A percentile compares a stretch with the other conserved stretches of the same genome.
phyloP scores from a whole-genome alignment of 2,329 filamentous ascomycete species.

The Penicillium carneum region DNA sequence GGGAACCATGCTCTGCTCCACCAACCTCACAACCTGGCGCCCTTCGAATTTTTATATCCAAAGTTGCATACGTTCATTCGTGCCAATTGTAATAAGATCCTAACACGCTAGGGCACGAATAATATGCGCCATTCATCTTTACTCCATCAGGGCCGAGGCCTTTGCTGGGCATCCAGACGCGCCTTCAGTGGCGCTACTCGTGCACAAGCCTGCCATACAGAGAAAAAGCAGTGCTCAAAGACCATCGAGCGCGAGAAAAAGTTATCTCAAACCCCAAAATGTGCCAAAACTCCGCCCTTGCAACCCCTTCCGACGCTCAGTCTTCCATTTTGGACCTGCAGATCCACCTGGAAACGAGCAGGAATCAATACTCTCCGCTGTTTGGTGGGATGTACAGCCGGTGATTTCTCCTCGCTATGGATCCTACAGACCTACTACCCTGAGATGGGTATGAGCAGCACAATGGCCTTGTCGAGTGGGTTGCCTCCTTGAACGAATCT shows the following conservation, averaged over 20 bases:
- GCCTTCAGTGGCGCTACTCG: conserved; percentile 5
- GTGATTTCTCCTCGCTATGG: conserved; percentile 67
- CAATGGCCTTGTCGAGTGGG: conserved; percentile 63
- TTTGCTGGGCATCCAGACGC: conserved; percentile 6
- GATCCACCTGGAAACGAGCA: conserved; percentile 58
- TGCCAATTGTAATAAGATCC: background rate
- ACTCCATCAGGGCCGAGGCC: background rate
- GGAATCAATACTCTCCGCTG: conserved; percentile 64
- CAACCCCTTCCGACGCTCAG: conserved; percentile 9
- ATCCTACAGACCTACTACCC: conserved; percentile 59
- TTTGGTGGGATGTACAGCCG: conserved; percentile 62
- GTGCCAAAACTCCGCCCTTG: background rate
- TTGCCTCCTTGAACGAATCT: conserved; percentile 7
- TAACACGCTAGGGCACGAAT: background rate
- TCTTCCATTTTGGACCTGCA: conserved; percentile 47
- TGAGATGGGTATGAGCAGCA: conserved; percentile 56
- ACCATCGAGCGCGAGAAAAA: background rate
- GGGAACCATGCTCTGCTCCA: conserved; percentile 8
- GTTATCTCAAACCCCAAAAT: background rate
- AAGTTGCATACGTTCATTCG: background rate
- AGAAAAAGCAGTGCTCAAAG: background rate
- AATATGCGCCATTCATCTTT: background rate
- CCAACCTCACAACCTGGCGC: background rate
- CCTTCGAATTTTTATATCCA: background rate
- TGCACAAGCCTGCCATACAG: conserved; percentile 8